These are phyloP conservation scores for Beauveria caledonica DNA, from an alignment of 2,329 filamentous ascomycete genomes.

Conservation along the genomic window DNA sequence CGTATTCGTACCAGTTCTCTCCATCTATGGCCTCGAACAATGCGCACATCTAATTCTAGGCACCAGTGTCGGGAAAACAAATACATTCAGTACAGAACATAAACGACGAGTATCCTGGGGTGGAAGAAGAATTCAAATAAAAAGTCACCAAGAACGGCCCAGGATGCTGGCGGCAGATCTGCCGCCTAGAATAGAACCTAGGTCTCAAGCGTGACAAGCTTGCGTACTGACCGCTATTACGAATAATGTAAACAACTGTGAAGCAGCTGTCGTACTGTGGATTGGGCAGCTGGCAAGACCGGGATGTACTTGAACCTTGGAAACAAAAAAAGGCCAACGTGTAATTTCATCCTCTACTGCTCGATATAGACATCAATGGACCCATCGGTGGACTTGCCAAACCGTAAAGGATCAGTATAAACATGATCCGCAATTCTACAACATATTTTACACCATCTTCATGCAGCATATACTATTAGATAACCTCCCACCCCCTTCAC, in stretches of 20 bases:
- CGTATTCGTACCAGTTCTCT: neutral
- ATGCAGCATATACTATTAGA: conserved; percentile 13
- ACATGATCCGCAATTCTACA: neutral
- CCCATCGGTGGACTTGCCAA: too few species aligned
- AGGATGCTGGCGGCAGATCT: conserved; percentile 13
- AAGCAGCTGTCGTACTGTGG: conserved; percentile 13
- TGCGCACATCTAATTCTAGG: neutral
- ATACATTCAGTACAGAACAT: too few species aligned
- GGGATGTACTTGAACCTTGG: neutral
- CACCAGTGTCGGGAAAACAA: too few species aligned
- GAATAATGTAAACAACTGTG: conserved; percentile 11
- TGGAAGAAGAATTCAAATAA: neutral
- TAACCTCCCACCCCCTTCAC: neutral
- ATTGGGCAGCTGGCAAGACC: neutral
- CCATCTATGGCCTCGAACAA: neutral
- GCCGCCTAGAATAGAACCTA: conserved; percentile 18
- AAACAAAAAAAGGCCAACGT: neutral
- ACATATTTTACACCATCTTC: neutral
- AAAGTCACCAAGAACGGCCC: neutral
- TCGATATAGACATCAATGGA: too few species aligned
- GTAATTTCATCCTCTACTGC: neutral
- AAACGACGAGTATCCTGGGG: too few species aligned
- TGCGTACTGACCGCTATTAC: conserved; percentile 19
- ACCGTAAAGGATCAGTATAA: too few species aligned
- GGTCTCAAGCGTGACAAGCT: conserved; percentile 19